Evolutionary conservation across 495 filamentous ascomycete species (phyloP), one percentile per base, ranked within the genome.

Genomic region (Pyrenopolyporus hunteri): DNA sequence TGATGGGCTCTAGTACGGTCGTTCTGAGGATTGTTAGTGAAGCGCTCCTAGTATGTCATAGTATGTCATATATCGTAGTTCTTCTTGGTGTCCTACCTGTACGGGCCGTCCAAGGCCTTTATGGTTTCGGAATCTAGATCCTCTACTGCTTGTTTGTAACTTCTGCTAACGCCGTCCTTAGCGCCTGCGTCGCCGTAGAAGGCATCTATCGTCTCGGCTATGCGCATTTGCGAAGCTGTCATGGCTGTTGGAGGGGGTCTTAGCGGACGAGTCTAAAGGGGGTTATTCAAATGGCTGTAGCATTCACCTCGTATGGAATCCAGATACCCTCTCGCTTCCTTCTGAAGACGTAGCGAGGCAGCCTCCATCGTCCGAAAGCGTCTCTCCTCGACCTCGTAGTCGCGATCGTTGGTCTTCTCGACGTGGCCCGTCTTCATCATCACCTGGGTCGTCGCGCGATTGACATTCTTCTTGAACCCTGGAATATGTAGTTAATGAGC

Each of bases 361-460:
- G 91, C 86, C 75, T 98, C 94, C 91, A 98, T 96, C 1, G 93
- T 96, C 53, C 92, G 86, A 77, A 94, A 98, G 33, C 94, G 92
- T 67, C 93, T 87, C 74, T 97, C 92, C 74, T 98, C 95, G 28
- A 97, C 93, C 75, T 98, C 94, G 75, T 98, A 98, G 72, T 98
- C 94, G 36, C 95, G 90, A 76, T 98, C 95, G 72, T 91, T 97
- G 1, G 94, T 98, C 75, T 93, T 89, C 74, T 98, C 94, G 59
- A 98, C 96, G 80, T 97, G 94, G 39, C 94, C 92, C 14, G 94
- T 93, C 82, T 97, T 98, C 94, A 98, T 98, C 92, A 98, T 97
- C 51, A 97, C 93, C 87, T 97, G 93, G 73, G 95, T 97, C 75
- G 93, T 96, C 58, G 94, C 93, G 75, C 94, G 91, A 80, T 94